Percentiles rank a stretch among this genome's conserved stretches.
Evolutionary conservation across 208 protist species (phyloP).

Genomic region (Endotrypanum monterogeii): DNA sequence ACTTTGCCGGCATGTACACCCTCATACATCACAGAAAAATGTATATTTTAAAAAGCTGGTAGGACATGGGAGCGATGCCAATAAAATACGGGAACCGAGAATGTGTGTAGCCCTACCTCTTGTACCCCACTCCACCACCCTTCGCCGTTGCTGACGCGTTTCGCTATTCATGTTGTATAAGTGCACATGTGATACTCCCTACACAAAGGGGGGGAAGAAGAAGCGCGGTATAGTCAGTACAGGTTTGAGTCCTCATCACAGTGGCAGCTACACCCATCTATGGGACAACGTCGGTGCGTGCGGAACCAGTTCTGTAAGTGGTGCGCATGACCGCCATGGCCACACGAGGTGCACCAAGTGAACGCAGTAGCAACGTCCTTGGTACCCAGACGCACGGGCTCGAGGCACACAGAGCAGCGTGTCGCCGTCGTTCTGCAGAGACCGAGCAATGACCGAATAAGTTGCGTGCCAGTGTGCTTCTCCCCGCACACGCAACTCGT

Average conservation of each 20-base stretch:
- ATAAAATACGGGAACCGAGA: too few relatives aligned
- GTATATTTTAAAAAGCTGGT: too few relatives aligned
- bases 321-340: constrained; percentile 80
- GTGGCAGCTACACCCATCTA: constrained; percentile 74
- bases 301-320: constrained; percentile 85
- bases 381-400: constrained; percentile 30
- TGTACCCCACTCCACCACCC: too few relatives aligned
- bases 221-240: constrained; percentile 21
- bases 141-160: too few relatives aligned
- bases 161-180: too few relatives aligned
- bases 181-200: too few relatives aligned
- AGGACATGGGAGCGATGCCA: too few relatives aligned
- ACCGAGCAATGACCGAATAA: constrained; percentile 29
- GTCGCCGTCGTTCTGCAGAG: constrained; percentile 24
- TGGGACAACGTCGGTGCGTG: constrained; percentile 68
- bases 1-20: too few relatives aligned
- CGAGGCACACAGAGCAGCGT: constrained; percentile 66
- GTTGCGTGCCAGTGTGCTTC: constrained; percentile 32
- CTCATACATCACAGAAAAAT: too few relatives aligned
- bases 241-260: constrained; percentile 62
- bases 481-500: constrained; percentile 33
- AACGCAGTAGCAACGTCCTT: constrained; percentile 36
- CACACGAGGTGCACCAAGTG: constrained; percentile 81
- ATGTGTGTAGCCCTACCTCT: too few relatives aligned
- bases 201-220: too few relatives aligned